Evolutionary conservation across 1,139 yeast genomes (phyloP), one percentile per base, ranked within the genome.

Genomic region (Pichia sp.): DNA sequence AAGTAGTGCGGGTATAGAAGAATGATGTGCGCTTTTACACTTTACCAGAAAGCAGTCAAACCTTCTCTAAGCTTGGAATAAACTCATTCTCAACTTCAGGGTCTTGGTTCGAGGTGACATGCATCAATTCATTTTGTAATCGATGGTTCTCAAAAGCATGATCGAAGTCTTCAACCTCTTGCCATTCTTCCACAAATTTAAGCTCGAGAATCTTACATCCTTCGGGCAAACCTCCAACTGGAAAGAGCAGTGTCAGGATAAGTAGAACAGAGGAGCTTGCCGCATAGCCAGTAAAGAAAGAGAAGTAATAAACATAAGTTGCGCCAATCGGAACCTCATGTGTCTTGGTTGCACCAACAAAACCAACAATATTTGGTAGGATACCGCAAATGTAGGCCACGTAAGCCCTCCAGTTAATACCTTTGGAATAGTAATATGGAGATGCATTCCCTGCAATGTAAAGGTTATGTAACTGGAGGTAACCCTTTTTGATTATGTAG

Each of bases 301-400:
- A 80, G 48, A 86, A 60, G 42, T 78, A 64, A 64, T 83, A 86
- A 29, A 86, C 70, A 41, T 74, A 64, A 30, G 76, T 71, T 3
- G 95, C 95, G 21, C 93, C 94, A 38, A 69, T 65, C 9, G 94
- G 93, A n/a, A 86, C 88, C 10, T 51, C 51, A 27, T 70, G 60
- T 9, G 61, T 55, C 22, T 51, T 47, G 2, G 61, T 56, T 16
- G 59, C 87, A 42, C 94, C 94, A 20, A 83, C 93, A 51, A 86
- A 86, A 3, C 96, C 96, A 26, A 82, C 86, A 50, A 86, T 77
- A 54, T 85, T 86, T 34, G 94, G 93, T 34, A 79, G 64, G 38
- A 85, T 76, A 43, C 93, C 93, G 49, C 80, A 67, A 41, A 81
- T 57, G 56, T 82, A 82, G 15, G 34, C 34, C 15, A 64, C 74